Evolutionary conservation across 1,139 yeast genomes (phyloP).

Genomic region (Blastobotrys ciferrii): DNA sequence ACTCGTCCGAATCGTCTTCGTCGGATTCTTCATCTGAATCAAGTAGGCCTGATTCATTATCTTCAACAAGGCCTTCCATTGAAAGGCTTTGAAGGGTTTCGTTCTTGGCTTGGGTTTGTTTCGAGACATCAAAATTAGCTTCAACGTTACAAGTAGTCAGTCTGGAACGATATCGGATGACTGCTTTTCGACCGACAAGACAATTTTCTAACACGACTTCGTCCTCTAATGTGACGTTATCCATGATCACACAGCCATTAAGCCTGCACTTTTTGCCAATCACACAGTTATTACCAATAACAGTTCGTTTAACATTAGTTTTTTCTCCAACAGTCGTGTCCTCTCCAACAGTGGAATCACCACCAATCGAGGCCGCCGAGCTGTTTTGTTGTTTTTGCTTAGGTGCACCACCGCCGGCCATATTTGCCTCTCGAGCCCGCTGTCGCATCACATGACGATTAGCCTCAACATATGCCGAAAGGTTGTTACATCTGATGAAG

Average conservation of each 20-base stretch:
- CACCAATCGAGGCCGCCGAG: constrained; percentile 77
- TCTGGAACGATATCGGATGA: constrained; percentile 44
- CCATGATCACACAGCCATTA: constrained; percentile 79
- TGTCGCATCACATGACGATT: constrained; percentile 72
- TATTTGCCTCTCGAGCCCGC: constrained; percentile 28
- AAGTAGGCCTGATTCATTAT: constrained; percentile 33
- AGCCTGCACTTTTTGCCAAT: constrained; percentile 86
- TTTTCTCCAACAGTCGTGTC: constrained; percentile 64
- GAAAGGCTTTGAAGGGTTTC: constrained; percentile 72
- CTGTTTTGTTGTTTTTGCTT: constrained; percentile 47
- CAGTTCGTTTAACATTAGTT: constrained; percentile 81
- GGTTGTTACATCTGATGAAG: constrained; percentile 73
- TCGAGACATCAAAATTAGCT: constrained; percentile 64
- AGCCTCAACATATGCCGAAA: constrained; percentile 87
- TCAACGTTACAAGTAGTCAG: constrained; percentile 77
- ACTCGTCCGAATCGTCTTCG: constrained; percentile 32
- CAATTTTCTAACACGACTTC: constrained; percentile 78
- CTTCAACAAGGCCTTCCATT: constrained; percentile 46
- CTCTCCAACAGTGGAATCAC: constrained; percentile 74
- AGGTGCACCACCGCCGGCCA: constrained; percentile 18
- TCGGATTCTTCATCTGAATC: constrained; percentile 34
- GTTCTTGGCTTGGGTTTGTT: constrained; percentile 66
- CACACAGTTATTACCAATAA: constrained; percentile 70
- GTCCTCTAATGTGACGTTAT: constrained; percentile 71
- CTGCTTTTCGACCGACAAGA: constrained; percentile 69